These are phyloP conservation scores for Pulicaria dysenterica DNA, from an alignment of 129 eudicot species.

Conservation along the genomic window DNA sequence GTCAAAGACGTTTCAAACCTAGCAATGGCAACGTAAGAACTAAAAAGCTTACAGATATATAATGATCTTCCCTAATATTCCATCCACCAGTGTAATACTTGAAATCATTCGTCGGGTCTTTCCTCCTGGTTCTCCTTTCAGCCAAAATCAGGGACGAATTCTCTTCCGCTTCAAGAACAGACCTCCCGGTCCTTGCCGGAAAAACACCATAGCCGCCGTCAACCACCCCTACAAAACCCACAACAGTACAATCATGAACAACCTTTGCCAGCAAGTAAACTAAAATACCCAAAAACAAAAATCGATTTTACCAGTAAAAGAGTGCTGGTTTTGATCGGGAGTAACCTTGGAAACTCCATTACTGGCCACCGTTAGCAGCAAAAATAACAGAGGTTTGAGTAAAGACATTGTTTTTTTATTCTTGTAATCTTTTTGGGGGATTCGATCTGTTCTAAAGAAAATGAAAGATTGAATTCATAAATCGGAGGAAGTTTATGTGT, in stretches of 20 bases:
- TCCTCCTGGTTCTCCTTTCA: constrained; percentile 53
- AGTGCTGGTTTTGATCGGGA: constrained; percentile 4
- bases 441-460: background rate
- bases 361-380: constrained; percentile 23
- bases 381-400: constrained; percentile 13
- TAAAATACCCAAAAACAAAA: background rate
- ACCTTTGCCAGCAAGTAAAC: background rate
- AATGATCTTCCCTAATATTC: constrained; percentile 61
- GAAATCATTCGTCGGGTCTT: constrained; percentile 48
- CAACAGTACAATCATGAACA: background rate
- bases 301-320: constrained; percentile 9
- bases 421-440: background rate
- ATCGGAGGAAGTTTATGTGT: background rate
- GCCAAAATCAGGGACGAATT: constrained; percentile 50
- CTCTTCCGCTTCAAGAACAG: constrained; percentile 26
- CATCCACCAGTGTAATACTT: constrained; percentile 65
- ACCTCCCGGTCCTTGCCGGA: constrained; percentile 27
- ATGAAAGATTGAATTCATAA: background rate
- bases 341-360: background rate
- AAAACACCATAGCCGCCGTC: constrained; percentile 32
- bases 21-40: background rate
- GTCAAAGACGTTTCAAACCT: no score
- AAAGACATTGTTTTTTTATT: constrained; percentile 8
- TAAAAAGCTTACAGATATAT: constrained; percentile 46
- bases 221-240: background rate